Evolutionary conservation across 768 basidiomycete genomes (phyloP), one percentile per base, ranked within the genome.

Genomic region (Podaxis rugospora): DNA sequence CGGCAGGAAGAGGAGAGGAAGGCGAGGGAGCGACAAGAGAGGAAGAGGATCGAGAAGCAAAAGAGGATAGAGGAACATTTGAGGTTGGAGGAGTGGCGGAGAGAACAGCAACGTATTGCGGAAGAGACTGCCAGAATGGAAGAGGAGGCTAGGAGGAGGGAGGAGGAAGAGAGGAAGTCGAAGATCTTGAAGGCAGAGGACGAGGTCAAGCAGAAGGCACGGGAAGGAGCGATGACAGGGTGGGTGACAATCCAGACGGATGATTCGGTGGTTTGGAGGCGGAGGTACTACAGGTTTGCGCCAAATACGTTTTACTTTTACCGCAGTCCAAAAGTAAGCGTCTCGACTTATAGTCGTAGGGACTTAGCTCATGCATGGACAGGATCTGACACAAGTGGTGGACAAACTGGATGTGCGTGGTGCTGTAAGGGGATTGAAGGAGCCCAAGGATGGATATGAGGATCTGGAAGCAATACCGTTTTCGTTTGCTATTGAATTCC

Each of bases 391-490:
- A 28, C 71, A 71, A 37, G 65, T 71, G 9, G 56, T 81, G 57
- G 80, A 82, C 37, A 68, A 78, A 47, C 55, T 85, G n/a, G 70
- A 79, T 39, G 69, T 89, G 44, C 75, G 78, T 4, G 81, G 80
- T 7, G 72, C 75, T 7, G 67, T 86, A 14, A 72, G 70, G 49
- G 80, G 72, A 7, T 63, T 88, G 55, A 76, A 77, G 60, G 88
- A 89, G 65, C 87, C 85, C 82, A 76, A 82, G 58, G 83, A 89
- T 58, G 87, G 87, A 4, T 87, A 83, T 60, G 87, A 89, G 59
- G 84, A 87, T 50, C 69, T 89, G 36, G 79, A 85, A 67, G 80
- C 86, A 9, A 87, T 89, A 54, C 79, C 84, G 3, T 76, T 84
- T 61, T 86, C 88, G 0, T 88, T 89, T 71, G 88, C 82, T 1